A percentile compares a stretch with the other conserved stretches of the same genome.
These are phyloP conservation scores for Tolypocladium album DNA, from an alignment of 2,329 filamentous ascomycete species.

Conservation along the genomic window DNA sequence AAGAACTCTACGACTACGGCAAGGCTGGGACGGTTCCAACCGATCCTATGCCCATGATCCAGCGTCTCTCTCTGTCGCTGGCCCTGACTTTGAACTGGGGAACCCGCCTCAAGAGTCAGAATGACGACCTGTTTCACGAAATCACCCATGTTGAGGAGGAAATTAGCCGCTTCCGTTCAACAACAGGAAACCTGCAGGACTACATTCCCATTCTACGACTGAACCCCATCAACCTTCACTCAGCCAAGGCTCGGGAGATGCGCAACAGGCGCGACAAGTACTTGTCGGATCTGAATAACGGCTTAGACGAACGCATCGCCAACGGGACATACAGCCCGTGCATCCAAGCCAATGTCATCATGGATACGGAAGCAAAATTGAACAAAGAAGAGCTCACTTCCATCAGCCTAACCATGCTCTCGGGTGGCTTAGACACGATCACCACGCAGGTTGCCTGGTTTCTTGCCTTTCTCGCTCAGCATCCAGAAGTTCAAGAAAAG, in stretches of 20 bases:
- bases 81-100: slow-evolving; percentile 58
- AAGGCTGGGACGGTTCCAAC: slow-evolving; percentile 40
- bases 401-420: slow-evolving; percentile 59
- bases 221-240: slow-evolving; percentile 51
- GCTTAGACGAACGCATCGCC: slow-evolving; percentile 49
- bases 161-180: slow-evolving; percentile 47
- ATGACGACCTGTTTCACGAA: slow-evolving; percentile 50
- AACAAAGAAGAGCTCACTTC: slow-evolving; percentile 52
- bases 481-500: slow-evolving; percentile 51
- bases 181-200: slow-evolving; percentile 50
- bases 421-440: slow-evolving; percentile 55
- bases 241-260: slow-evolving; percentile 48
- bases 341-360: slow-evolving; percentile 56
- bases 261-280: slow-evolving; percentile 49
- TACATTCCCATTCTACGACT: slow-evolving; percentile 48
- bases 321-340: slow-evolving; percentile 51
- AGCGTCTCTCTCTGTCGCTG: slow-evolving; percentile 51
- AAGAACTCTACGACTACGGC: slow-evolving; percentile 48
- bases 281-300: slow-evolving; percentile 43
- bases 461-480: slow-evolving; percentile 46
- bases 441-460: slow-evolving; percentile 57
- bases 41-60: slow-evolving; percentile 59
- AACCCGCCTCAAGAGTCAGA: slow-evolving; percentile 43
- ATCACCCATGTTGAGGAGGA: slow-evolving; percentile 53
- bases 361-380: slow-evolving; percentile 51